phyloP scores from a whole-genome alignment of 148 eudicot species.

The Camellia sinensis region DNA sequence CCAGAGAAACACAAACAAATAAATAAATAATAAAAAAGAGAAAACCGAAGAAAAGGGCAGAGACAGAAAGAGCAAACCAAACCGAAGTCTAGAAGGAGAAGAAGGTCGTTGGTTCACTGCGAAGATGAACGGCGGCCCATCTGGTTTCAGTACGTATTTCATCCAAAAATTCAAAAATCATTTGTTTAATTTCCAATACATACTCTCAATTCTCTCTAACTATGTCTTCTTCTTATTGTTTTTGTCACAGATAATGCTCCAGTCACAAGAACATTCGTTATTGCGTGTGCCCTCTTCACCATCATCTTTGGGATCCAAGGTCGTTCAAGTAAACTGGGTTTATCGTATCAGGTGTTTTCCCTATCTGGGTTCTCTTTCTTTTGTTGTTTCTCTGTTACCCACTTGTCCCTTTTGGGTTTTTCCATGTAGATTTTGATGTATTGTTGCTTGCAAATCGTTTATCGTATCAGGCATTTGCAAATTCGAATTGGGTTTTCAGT shows the following conservation, averaged over 20 bases:
- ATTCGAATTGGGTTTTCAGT: too few species aligned
- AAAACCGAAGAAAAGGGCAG: background rate
- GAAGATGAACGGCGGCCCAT: constrained; percentile 70
- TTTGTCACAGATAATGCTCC: constrained; percentile 82
- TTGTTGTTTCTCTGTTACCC: background rate
- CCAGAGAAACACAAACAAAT: too few species aligned
- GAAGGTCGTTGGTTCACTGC: constrained; percentile 31
- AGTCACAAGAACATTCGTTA: constrained; percentile 60
- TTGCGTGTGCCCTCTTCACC: constrained; percentile 66
- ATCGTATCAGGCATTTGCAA: too few species aligned
- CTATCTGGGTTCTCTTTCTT: background rate
- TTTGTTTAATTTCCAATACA: background rate
- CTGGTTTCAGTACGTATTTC: constrained; percentile 57
- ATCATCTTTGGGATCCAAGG: constrained; percentile 78
- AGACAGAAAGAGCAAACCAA: background rate
- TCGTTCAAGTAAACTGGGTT: constrained; percentile 63
- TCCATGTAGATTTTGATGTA: constrained; percentile 5
- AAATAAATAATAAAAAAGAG: too few species aligned
- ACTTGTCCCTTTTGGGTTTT: constrained; percentile 2
- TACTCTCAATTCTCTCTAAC: constrained; percentile 3
- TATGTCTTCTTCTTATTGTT: background rate
- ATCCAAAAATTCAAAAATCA: background rate
- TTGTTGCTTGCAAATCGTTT: background rate
- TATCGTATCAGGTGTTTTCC: constrained; percentile 64
- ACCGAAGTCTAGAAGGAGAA: background rate